Conservation (phyloP, 208 protist species). For the Crithidia thermophila region DNA sequence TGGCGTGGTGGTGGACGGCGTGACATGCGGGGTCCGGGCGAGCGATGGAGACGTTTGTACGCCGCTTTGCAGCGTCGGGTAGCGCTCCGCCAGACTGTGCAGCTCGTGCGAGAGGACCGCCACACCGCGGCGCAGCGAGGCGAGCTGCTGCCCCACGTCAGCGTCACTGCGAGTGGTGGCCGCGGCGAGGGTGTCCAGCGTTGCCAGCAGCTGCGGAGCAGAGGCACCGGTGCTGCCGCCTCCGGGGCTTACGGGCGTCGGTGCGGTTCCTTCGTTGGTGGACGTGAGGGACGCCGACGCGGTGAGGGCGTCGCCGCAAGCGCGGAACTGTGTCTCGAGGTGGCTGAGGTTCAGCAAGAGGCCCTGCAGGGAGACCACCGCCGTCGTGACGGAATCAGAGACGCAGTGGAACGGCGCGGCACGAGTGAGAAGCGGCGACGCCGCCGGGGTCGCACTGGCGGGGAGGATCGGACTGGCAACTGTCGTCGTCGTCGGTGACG, state of each 20-base stretch:
- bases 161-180: conserved; percentile 29
- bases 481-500: not conserved
- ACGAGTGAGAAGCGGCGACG: not conserved
- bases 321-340: conserved; percentile 1
- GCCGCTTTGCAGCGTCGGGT: conserved; percentile 11
- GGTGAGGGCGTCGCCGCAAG: not conserved
- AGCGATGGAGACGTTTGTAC: not conserved
- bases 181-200: conserved; percentile 23
- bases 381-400: not conserved
- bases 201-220: conserved; percentile 12
- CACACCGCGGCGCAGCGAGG: conserved; percentile 29
- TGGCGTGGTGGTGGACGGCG: conserved; percentile 1
- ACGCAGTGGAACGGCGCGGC: not conserved
- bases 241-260: not conserved
- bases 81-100: conserved; percentile 20
- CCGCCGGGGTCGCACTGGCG: not conserved
- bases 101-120: conserved; percentile 29
- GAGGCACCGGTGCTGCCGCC: not conserved
- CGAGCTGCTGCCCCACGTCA: conserved; percentile 30
- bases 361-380: not conserved
- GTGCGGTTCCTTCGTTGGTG: no score
- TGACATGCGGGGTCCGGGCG: conserved; percentile 4
- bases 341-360: not conserved
- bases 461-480: not conserved
- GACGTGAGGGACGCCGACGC: not conserved